These are phyloP conservation scores for Flaveria sonorensis DNA, from an alignment of 129 eudicot genomes.

Conservation along the genomic window DNA sequence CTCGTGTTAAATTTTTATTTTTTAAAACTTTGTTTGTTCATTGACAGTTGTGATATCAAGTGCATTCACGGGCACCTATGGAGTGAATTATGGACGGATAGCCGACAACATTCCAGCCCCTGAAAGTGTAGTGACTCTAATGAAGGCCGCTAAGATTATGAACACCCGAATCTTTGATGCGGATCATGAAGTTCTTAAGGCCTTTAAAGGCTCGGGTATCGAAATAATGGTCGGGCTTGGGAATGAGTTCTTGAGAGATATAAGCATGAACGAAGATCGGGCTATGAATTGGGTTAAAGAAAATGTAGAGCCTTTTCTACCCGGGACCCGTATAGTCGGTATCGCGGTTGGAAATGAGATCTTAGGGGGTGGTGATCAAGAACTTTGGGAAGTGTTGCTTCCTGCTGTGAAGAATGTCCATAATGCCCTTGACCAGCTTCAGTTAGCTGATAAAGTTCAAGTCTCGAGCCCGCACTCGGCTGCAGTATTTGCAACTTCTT, in stretches of 20 bases:
- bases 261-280: constrained; percentile 49
- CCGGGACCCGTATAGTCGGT: constrained; percentile 65
- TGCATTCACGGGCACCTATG: constrained; percentile 87
- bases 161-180: constrained; percentile 87
- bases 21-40: background rate
- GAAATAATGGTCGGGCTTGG: constrained; percentile 75
- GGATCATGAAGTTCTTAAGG: constrained; percentile 64
- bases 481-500: constrained; percentile 66
- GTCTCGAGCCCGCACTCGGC: constrained; percentile 94
- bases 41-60: constrained; percentile 44
- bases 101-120: constrained; percentile 88
- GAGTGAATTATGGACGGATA: constrained; percentile 84
- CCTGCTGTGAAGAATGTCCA: constrained; percentile 70
- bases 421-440: constrained; percentile 60
- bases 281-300: constrained; percentile 83
- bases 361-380: constrained; percentile 55
- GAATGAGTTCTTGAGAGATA: constrained; percentile 60
- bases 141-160: constrained; percentile 70
- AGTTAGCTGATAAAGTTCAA: constrained; percentile 45
- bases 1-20: background rate
- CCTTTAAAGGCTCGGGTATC: constrained; percentile 69
- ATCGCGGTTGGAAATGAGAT: constrained; percentile 88
- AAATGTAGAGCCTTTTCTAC: constrained; percentile 73
- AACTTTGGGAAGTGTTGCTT: constrained; percentile 71
- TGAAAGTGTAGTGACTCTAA: constrained; percentile 75